Evolutionary conservation across 1,284 basidiomycete genomes (phyloP).

Genomic region (Austroboletus rostrupii): DNA sequence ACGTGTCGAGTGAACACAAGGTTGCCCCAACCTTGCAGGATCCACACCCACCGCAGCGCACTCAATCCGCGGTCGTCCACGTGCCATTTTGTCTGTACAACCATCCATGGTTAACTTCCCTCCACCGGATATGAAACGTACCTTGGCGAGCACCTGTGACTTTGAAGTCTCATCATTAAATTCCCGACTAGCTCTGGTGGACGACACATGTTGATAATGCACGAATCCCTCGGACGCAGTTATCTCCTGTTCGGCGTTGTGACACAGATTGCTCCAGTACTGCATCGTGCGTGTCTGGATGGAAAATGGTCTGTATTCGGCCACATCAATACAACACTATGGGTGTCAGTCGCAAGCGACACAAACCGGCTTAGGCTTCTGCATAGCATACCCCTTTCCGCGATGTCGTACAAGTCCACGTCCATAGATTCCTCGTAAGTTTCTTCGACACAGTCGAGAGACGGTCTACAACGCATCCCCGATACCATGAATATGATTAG

Average conservation of each 20-base stretch:
- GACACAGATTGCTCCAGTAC: neutral
- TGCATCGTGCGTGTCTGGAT: neutral
- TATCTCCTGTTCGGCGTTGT: neutral
- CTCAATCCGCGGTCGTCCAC: neutral
- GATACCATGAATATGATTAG: neutral
- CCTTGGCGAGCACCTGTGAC: conserved; percentile 5
- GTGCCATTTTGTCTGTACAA: neutral
- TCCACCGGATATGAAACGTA: neutral
- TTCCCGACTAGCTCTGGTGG: neutral
- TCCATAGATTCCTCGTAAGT: neutral
- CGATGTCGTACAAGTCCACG: conserved; percentile 5
- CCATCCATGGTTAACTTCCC: neutral
- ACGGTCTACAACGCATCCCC: neutral
- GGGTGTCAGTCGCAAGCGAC: neutral
- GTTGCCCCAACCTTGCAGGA: conserved; percentile 6
- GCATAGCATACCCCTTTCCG: conserved; percentile 1
- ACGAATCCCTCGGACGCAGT: neutral
- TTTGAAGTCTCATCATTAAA: neutral
- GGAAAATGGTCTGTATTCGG: conserved; percentile 3
- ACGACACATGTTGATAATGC: neutral
- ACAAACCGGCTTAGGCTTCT: conserved; percentile 14
- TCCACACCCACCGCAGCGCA: neutral
- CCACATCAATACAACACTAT: neutral
- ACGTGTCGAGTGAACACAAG: neutral
- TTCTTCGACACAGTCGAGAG: conserved; percentile 6